Base-by-base conservation (phyloP, 1,284 basidiomycete species). In the Malassezia restricta region DNA sequence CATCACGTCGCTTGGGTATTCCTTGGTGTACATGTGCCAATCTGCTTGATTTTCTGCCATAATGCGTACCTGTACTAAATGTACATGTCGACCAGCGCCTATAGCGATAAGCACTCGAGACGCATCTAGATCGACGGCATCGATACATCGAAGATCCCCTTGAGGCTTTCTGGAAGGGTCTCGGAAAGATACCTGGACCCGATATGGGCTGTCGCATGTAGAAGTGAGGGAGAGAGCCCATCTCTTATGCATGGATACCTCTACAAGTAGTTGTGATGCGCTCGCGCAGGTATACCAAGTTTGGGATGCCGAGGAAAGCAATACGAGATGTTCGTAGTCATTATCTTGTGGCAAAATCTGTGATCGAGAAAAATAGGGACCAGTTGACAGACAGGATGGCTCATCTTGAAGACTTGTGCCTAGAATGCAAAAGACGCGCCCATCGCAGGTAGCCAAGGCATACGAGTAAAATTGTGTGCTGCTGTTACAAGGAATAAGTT, bases 121-220 rank as follows among this genome's bases (percentile, higher is more conserved):
- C 33, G 33, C 15, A 11, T 12, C 11, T 9, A 47, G 20, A 8
- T 47, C 44, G 27, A 24, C n/a, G 1, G 35, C 44, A 28, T 39
- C 35, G 17, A 54, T 33, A 17, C 52, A 54, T 14, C 52, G 33
- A 15, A 54, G 15, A 38, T 54, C 52, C 12, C 12, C 33, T 24
- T 33, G 37, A 4, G 47, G 24, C 11, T 29, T 43, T 17, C 38
- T 44, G n/a, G 40, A 43, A 11, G 12, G 8, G 29, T 49, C 52
- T 8, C 7, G 20, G 20, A n/a, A 33, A 0, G 35, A 17, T 8
- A 33, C 6, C 5, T 9, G 29, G 5, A 44, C 15, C 35, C 14
- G 28, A 6, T 14, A 28, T 14, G 42, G 28, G 15, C 47, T 49
- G 5, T 27, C 24, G 24, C 47, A 40, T 1, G 52, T 49, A 15